Percentiles rank a stretch among this genome's conserved stretches.
Evolutionary conservation across 805 yeast genomes (phyloP).

Genomic region (Brettanomyces naardenensis): DNA sequence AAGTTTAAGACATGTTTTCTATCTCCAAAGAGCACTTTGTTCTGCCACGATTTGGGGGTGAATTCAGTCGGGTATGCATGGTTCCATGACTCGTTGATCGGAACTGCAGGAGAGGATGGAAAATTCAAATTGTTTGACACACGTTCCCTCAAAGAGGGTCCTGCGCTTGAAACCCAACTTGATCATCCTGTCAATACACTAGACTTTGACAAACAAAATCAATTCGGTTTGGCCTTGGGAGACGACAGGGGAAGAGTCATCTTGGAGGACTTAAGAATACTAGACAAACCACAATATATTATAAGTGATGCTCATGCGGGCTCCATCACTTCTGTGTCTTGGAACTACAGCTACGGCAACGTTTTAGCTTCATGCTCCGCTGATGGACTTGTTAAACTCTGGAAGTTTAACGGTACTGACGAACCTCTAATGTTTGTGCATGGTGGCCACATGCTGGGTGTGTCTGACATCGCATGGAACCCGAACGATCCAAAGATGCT

Average conservation of each 20-base stretch:
- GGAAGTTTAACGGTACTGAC: constrained; percentile 35
- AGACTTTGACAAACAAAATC: constrained; percentile 50
- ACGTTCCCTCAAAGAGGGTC: constrained; percentile 25
- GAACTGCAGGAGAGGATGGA: constrained; percentile 61
- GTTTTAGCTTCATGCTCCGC: constrained; percentile 62
- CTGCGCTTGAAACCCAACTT: neutral
- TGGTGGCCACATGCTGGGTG: constrained; percentile 83
- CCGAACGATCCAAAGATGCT: constrained; percentile 61
- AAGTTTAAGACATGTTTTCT: constrained; percentile 7
- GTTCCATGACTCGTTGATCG: constrained; percentile 52
- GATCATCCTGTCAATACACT: constrained; percentile 38
- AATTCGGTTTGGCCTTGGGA: constrained; percentile 59
- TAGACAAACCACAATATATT: constrained; percentile 23
- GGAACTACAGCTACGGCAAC: constrained; percentile 55
- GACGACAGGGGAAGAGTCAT: constrained; percentile 47
- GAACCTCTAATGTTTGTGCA: constrained; percentile 50
- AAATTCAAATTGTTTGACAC: constrained; percentile 44
- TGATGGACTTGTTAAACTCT: constrained; percentile 54
- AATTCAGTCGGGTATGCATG: constrained; percentile 71
- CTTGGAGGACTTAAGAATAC: constrained; percentile 59
- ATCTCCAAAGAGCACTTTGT: constrained; percentile 13
- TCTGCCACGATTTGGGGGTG: constrained; percentile 40
- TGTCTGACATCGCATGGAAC: constrained; percentile 81
- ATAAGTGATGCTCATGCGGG: constrained; percentile 35
- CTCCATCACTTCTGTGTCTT: constrained; percentile 56